Base-by-base conservation (phyloP, 176 grass and related monocot genomes). In the Paspalum vaginatum region DNA sequence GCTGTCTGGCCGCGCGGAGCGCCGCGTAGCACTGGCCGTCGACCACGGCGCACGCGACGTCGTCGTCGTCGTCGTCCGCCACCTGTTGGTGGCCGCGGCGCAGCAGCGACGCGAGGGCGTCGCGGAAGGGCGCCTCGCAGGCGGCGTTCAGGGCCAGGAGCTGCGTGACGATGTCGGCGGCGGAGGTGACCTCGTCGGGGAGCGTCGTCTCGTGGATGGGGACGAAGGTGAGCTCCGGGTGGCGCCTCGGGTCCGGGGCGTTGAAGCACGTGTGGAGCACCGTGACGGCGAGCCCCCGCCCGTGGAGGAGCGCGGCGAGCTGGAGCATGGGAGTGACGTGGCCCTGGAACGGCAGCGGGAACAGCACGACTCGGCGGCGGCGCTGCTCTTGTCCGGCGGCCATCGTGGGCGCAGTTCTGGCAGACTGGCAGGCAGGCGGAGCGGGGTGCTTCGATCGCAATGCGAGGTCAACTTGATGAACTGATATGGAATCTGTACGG, bases 341-440 rank as follows among this genome's bases (percentile, higher is more conserved):
- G 68, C 85, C 85, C 64, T 87, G 85, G 71, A 75, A 91, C 44
- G 85, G 85, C 14, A 79, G 47, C 6, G 89, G 27, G 62, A 91
- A 88, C 21, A 88, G 42, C 39, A 76, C 41, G 5, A 88, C 65
- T 3, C 45, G 1, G 8, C 66, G 53, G 49, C 64, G 8, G 16
- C 17, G 58, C 0, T 10, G 2, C 0, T 47, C 16, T 25, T 45
- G 15, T 68, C 20, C 74, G 54, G 44, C 65, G 72, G 68, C 66
- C 11, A 47, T 24, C n/a, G 13, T 0, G 10, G 20, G 41, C 40
- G 32, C 32, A 32, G 32, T 1, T 32, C 32, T 32, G 32, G 32
- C 32, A 32, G 32, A n/a, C n/a, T 32, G 32, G 32, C 32, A 32
- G 32, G 32, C 32, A 32, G 32, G 32, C 32, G 32, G 32, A 32